Base-by-base conservation (phyloP, 306 rosid genomes). In the Astragalus membranaceus region DNA sequence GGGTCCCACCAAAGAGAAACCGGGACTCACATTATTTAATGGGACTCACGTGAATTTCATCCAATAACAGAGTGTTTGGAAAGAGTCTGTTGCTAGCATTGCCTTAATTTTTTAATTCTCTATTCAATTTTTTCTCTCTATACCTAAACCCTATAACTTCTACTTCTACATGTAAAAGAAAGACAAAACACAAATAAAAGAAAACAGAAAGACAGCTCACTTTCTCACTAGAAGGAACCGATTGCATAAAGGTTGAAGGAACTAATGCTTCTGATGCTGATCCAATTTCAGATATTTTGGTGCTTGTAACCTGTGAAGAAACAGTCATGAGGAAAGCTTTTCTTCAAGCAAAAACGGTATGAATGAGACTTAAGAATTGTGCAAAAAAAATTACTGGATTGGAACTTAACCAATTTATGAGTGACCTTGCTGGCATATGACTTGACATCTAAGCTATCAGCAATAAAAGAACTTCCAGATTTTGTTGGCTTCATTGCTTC, bases 351-450 rank as follows among this genome's bases (percentile, higher is more conserved):
- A 39, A 83, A 69, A 63, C 60, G 67, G 49, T 62, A 50, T 14
- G 68, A 53, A 66, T 30, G 50, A 63, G 67, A 70, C 73, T 64
- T 32, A 44, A 30, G 66, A 76, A 71, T 47, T 67, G 74, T 33
- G 35, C 69, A 42, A 43, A 49, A 37, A 37, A 73, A 73, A 37
- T 60, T 58, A 56, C 35, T 59, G 33, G 30, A 54, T 7, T 70
- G 53, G 68, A 41, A 54, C 33, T 79, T 26, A 47, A 81, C 69
- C 41, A 32, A 57, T 69, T 54, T 76, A 55, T 41, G 74, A 74
- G 81, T 67, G 85, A 87, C 87, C 89, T 82, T 84, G 41, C 80
- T 59, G 56, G 89, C 64, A 79, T 60, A 75, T 73, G 85, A 77
- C 69, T 79, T 81, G 65, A 77, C 65, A 70, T 87, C 86, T 37